Evolutionary conservation across 2,329 filamentous ascomycete species (phyloP).

Genomic region (Aspergillus eucalypticola): DNA sequence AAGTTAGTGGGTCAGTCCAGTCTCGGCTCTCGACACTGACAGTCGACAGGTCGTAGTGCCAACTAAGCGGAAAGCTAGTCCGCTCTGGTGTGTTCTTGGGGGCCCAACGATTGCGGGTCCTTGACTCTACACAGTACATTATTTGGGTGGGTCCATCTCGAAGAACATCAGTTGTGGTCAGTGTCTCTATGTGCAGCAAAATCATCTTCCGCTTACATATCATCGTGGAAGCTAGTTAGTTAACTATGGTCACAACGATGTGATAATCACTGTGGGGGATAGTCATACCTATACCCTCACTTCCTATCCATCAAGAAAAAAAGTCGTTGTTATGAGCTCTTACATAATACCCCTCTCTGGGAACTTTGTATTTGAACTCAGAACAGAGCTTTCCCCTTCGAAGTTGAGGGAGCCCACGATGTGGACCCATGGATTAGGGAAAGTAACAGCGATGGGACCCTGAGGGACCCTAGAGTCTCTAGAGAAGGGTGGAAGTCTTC

Average conservation of each 20-base stretch:
- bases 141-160: not conserved
- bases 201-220: not conserved
- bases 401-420: not conserved
- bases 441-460: not conserved
- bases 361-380: not conserved
- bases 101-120: not conserved
- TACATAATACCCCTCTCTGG: not conserved
- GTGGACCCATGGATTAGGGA: not conserved
- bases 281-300: not conserved
- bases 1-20: not conserved
- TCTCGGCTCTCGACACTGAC: not conserved
- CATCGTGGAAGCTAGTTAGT: not conserved
- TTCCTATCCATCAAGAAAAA: not conserved
- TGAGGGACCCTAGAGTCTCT: conserved; percentile 1
- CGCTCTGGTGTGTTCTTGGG: not conserved
- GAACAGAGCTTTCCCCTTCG: not conserved
- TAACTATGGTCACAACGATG: not conserved
- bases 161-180: not conserved
- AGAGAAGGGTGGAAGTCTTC: not conserved
- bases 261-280: not conserved
- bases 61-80: not conserved
- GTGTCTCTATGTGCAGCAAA: not conserved
- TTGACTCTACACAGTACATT: not conserved
- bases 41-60: not conserved
- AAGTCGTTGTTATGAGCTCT: too few species aligned